These are phyloP conservation scores for Scenedesmus sp. DNA, from an alignment of 163 green algal species.

Conservation along the genomic window DNA sequence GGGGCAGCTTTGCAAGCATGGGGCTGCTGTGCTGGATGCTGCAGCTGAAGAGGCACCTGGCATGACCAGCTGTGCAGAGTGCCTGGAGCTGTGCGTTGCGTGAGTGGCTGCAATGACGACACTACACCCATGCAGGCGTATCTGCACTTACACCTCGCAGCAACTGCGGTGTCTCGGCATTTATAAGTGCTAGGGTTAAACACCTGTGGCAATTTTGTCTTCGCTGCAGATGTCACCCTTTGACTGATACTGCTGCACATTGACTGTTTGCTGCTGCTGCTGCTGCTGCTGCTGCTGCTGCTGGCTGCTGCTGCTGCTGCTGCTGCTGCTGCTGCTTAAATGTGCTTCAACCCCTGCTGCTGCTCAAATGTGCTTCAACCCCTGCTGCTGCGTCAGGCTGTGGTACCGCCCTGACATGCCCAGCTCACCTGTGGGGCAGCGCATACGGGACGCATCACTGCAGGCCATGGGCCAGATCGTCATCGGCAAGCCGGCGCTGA, in stretches of 20 bases:
- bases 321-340: not conserved
- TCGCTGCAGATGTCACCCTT: too few relatives aligned
- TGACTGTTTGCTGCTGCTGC: not conserved
- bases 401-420: conserved; percentile 32
- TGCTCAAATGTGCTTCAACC: not conserved
- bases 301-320: too few relatives aligned
- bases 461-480: conserved; percentile 78
- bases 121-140: not conserved
- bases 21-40: conserved; percentile 67
- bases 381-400: not conserved
- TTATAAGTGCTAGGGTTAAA: too few relatives aligned
- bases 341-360: not conserved
- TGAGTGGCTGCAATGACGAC: not conserved
- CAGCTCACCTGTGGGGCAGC: not conserved
- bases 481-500: conserved; percentile 71
- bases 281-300: too few relatives aligned
- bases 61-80: conserved; percentile 39
- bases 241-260: too few relatives aligned
- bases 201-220: too few relatives aligned
- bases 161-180: not conserved
- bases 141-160: not conserved
- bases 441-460: conserved; percentile 43
- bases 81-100: conserved; percentile 60
- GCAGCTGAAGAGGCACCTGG: not conserved
- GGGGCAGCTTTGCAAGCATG: conserved; percentile 81